A percentile compares a stretch with the other conserved stretches of the same genome.
Evolutionary conservation across 345 rosid genomes (phyloP).

Genomic region (Excoecaria agallocha): DNA sequence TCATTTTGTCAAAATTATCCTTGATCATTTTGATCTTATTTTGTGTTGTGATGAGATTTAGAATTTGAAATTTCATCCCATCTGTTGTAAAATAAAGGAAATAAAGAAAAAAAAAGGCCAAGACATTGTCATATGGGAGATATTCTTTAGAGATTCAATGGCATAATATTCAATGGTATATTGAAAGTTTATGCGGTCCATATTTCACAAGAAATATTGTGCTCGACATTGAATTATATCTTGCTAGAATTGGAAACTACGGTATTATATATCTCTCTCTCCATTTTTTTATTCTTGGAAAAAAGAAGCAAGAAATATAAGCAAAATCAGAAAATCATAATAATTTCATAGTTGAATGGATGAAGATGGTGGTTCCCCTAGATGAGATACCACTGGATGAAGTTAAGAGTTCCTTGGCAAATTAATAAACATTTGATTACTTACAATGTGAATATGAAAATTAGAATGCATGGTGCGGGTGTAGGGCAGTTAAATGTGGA

Average conservation of each 20-base stretch:
- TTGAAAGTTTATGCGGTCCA: not conserved
- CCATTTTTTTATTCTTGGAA: not conserved
- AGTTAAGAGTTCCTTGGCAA: constrained; percentile 5
- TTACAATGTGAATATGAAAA: not conserved
- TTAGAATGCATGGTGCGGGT: not conserved
- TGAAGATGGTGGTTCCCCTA: constrained; percentile 3
- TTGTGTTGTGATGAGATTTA: too few relatives aligned
- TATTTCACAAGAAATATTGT: not conserved
- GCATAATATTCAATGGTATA: not conserved
- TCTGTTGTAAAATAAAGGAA: too few relatives aligned
- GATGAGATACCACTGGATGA: constrained; percentile 1
- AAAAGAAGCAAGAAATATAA: not conserved
- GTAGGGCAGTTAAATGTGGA: too few relatives aligned
- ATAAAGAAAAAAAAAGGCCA: too few relatives aligned
- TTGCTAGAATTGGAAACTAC: not conserved
- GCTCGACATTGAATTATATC: not conserved
- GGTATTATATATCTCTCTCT: too few relatives aligned
- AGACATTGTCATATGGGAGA: too few relatives aligned
- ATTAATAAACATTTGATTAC: not conserved
- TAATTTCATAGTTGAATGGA: constrained; percentile 22
- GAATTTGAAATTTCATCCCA: too few relatives aligned
- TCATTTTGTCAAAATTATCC: too few relatives aligned
- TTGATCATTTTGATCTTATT: too few relatives aligned
- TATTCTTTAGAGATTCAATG: too few relatives aligned
- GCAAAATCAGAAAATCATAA: not conserved